Conservation (phyloP, 2,329 filamentous ascomycete species). For the Trichoderma semiorbis region DNA sequence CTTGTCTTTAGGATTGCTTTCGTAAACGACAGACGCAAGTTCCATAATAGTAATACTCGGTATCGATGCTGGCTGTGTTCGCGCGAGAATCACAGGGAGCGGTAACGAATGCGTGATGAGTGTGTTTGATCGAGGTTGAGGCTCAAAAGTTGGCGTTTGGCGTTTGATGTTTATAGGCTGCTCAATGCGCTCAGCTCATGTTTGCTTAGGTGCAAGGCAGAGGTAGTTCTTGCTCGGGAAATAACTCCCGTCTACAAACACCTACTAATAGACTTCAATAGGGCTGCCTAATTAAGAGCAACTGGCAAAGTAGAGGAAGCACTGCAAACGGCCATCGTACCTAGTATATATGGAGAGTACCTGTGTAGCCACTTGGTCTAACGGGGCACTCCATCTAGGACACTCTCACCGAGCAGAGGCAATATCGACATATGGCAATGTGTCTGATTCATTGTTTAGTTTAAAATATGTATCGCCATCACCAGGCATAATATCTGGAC, state of each 20-base stretch:
- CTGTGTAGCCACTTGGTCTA: background rate
- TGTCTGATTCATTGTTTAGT: background rate
- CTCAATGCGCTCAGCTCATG: background rate
- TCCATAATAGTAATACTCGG: background rate
- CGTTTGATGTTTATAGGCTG: background rate
- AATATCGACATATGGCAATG: background rate
- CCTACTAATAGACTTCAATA: too few species aligned
- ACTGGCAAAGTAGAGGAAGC: background rate
- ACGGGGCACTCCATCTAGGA: background rate
- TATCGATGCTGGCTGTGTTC: constrained; percentile 2
- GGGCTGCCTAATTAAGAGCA: background rate
- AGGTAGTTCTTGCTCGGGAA: background rate
- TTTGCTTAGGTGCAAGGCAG: background rate
- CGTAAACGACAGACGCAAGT: background rate
- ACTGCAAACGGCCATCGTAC: background rate
- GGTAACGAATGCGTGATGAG: background rate
- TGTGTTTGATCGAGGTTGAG: background rate
- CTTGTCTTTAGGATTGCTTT: background rate
- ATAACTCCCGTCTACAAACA: background rate
- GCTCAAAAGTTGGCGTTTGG: background rate
- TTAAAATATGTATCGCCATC: background rate
- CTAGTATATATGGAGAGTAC: background rate
- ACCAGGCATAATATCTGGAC: background rate
- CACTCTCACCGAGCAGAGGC: background rate
- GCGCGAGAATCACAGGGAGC: background rate